A percentile compares a stretch with the other conserved stretches of the same genome.
These are phyloP conservation scores for Entomophthora muscae DNA, from an alignment of 371 early-diverging fungal species.

Conservation along the genomic window DNA sequence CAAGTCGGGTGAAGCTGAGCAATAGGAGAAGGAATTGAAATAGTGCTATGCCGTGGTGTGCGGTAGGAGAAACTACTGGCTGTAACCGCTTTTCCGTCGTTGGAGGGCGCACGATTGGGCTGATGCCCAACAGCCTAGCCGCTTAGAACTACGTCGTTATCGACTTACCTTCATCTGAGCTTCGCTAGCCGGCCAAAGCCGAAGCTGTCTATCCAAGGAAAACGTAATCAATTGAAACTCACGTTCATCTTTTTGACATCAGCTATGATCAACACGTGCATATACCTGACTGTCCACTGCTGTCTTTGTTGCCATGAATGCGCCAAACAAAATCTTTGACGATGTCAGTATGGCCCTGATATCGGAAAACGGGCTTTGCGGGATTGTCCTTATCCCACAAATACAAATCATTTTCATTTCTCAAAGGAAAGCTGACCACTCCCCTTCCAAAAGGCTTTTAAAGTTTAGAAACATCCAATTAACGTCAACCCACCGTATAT, in stretches of 20 bases:
- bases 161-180: conserved; percentile 26
- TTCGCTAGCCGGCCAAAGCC: conserved; percentile 66
- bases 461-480: conserved; percentile 6
- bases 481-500: conserved; percentile 26
- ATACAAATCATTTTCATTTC: conserved; percentile 47
- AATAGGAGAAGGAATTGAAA: not conserved
- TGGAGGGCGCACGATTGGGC: not conserved
- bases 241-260: conserved; percentile 21
- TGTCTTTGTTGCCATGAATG: conserved; percentile 39
- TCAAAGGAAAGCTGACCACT: conserved; percentile 66
- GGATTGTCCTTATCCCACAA: conserved; percentile 44
- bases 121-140: conserved; percentile 8
- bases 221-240: conserved; percentile 81
- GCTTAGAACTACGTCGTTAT: not conserved
- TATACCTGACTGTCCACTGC: not conserved
- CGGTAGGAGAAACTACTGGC: not conserved
- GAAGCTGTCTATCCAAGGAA: conserved; percentile 71
- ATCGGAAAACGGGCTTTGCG: conserved; percentile 43
- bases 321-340: conserved; percentile 85
- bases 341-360: conserved; percentile 66
- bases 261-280: not conserved
- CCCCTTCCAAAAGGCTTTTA: conserved; percentile 64
- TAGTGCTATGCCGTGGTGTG: not conserved
- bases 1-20: not conserved
- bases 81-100: not conserved